Evolutionary conservation across 1,284 basidiomycete species (phyloP), one percentile per base, ranked within the genome.

Genomic region (Pseudozyma sp.): DNA sequence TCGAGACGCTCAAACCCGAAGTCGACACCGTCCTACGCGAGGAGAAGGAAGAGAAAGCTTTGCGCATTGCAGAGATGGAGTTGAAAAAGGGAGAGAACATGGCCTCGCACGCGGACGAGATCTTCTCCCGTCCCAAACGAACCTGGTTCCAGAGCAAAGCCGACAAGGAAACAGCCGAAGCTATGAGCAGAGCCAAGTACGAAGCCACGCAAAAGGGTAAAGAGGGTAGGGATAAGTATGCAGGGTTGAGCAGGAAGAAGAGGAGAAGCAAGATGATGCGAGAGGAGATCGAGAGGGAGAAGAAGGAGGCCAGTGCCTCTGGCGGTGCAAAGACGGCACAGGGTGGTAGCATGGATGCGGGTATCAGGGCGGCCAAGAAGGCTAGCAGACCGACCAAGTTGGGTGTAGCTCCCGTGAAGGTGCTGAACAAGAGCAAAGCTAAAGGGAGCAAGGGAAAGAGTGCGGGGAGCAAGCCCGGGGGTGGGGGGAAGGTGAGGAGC

Each of bases 111-210:
- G 89, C 93, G 84, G 90, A 89, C n/a, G 97, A 99, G 86, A 99
- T 99, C 79, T 93, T 91, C 84, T 90, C 92, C 35, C 88, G 96
- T 52, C 97, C 97, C 8, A 94, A 94, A 30, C 88, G 96, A 71
- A 97, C 95, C 13, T 99, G 97, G 97, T 99, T 99, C 89, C 96
- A 98, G 86, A 90, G 88, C 29, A 88, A 89, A 67, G 92, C 92
- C 84, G 94, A 97, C 77, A 98, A 93, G 66, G 58, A 69, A 85
- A 86, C 88, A 61, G 67, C 66, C 5, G 56, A 66, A 7, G 52
- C 51, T 3, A 50, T 72, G 2, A 65, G 67, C 31, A 72, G 72
- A 42, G 73, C 65, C 0, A 63, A 70, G n/a, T 79, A 84, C 54
- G 52, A 68, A 29, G 71, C 75, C 19, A 71, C 74, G 29, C 46